Evolutionary conservation across 768 basidiomycete genomes (phyloP), one percentile per base, ranked within the genome.

Genomic region (Tylopilus intermedius): DNA sequence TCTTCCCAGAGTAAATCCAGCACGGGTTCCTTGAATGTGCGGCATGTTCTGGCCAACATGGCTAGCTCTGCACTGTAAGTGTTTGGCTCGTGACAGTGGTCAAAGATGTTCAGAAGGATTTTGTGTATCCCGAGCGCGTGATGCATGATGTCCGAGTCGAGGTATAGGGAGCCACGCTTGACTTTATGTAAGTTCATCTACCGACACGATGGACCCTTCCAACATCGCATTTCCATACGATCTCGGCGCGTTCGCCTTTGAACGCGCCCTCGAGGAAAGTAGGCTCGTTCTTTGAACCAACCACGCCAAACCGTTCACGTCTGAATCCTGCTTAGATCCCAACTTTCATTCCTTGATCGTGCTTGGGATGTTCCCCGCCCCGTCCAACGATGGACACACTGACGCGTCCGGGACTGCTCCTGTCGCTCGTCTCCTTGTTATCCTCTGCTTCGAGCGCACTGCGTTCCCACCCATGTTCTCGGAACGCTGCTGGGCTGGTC

Each of bases 371-470:
- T 73, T 89, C 11, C 80, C 74, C 0, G 62, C 56, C 22, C 43
- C 59, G 1, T 18, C 30, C 30, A 18, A 18, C 18, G 18, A 18
- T 18, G 18, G 18, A 18, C 7, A 30, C 2, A 1, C 30, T 10
- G 2, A 30, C 30, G 30, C 30, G 30, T 24, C 24, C 24, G 18
- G 18, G 18, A 18, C 18, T 18, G 29, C 2, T 1, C 29, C 29
- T 15, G 61, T 37, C 18, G 49, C 53, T 1, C 66, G 71, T n/a
- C 67, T 75, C 2, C 73, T 74, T 30, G 82, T 87, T 3, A 84
- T 94, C 56, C 62, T 94, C n/a, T 80, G 84, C 35, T 72, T 94
- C 37, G 88, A 92, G 66, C 90, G 84, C 64, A 85, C 85, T 0
- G 78, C 86, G 2, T 74, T 94, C 51, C 71, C 79, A 15, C 53